Evolutionary conservation across 2,329 filamentous ascomycete genomes (phyloP), one percentile per base, ranked within the genome.

Genomic region (Lithohypha guttulata): DNA sequence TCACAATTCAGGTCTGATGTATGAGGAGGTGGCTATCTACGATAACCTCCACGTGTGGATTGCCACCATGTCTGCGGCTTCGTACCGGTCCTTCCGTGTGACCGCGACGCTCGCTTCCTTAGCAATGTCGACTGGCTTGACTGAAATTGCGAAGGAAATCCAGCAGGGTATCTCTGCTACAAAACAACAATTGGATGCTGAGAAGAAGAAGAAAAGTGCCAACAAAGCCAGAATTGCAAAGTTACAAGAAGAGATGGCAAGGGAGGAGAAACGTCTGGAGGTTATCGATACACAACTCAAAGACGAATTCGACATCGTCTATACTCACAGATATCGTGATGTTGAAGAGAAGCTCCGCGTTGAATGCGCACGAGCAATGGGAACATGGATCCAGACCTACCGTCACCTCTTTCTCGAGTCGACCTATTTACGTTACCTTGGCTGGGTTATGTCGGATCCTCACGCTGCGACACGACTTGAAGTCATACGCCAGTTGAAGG

Each of bases 251-350:
- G 81, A 77, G 40, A 69, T 89, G 26, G 71, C 80, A 29, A 75
- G 86, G 48, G 77, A 79, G 23, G 78, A 79, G 47, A 65, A 75
- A 45, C 79, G 78, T 54, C 71, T 84, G 22, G 78, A 84, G 43
- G 66, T 71, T 9, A 75, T 85, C 38, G 79, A 84, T 47, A 71
- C 73, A 20, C 70, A 79, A 43, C 77, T 96, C 42, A 80, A 80
- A 49, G 85, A 93, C 49, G 84, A 86, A 52, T 93, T 96, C 55
- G 83, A 94, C 51, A 83, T 84, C 2, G 79, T 96, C 32, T 98
- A 94, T 56, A 81, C 95, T 20, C 89, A 98, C 60, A 79, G 91
- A 33, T 98, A 96, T 59, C 83, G 91, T 45, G 91, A 98, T 56
- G 77, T 95, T 20, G 91, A 98, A 54, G 77, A 84, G 5, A 83